These are phyloP conservation scores for Penicillium sp. DNA, from an alignment of 2,329 filamentous ascomycete genomes.

Conservation along the genomic window DNA sequence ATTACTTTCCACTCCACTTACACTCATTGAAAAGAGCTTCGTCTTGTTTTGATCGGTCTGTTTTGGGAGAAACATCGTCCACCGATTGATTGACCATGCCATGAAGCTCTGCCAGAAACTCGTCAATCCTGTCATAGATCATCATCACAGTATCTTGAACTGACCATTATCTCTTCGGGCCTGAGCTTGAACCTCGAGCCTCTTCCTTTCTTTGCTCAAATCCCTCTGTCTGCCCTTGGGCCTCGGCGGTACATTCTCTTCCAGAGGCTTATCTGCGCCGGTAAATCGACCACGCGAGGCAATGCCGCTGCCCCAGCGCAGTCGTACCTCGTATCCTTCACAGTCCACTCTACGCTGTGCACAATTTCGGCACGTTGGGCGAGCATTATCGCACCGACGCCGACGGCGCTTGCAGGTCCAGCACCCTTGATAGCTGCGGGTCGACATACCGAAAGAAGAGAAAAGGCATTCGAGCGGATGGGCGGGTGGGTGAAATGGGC, in stretches of 20 bases:
- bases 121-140: not conserved
- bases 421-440: constrained; percentile 32
- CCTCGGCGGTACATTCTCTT: constrained; percentile 26
- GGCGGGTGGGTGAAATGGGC: not conserved
- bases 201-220: constrained; percentile 22
- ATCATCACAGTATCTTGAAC: not conserved
- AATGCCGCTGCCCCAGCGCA: constrained; percentile 35
- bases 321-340: constrained; percentile 35
- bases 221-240: constrained; percentile 31
- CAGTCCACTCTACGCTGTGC: constrained; percentile 26
- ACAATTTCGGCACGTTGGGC: constrained; percentile 30
- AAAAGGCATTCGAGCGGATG: not conserved
- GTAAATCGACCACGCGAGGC: constrained; percentile 36
- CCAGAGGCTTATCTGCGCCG: constrained; percentile 32
- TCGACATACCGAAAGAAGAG: constrained; percentile 31
- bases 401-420: constrained; percentile 36
- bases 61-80: not conserved
- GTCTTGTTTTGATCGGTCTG: constrained; percentile 9
- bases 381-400: constrained; percentile 32
- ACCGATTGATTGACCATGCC: not conserved
- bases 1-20: constrained; percentile 9
- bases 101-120: not conserved
- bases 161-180: constrained; percentile 2
- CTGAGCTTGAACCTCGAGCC: not conserved
- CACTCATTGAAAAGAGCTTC: constrained; percentile 29